These are phyloP conservation scores for Metarhizium rileyi DNA, from an alignment of 2,329 filamentous ascomycete genomes.

Conservation along the genomic window DNA sequence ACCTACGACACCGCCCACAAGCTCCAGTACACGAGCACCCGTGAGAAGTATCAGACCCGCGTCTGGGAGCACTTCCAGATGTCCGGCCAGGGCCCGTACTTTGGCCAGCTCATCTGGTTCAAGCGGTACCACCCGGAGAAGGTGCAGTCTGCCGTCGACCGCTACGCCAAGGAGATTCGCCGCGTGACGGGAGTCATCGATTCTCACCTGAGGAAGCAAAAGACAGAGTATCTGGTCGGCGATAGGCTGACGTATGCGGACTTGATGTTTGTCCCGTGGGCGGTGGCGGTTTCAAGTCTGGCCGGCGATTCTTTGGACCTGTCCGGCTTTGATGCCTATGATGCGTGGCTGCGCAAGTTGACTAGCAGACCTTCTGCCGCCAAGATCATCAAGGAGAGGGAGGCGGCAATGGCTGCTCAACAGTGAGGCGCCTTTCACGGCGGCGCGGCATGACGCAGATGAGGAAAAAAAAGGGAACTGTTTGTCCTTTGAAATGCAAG, in stretches of 20 bases:
- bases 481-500: too few relatives aligned
- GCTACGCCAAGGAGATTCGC: slow-evolving; percentile 19
- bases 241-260: slow-evolving; percentile 16
- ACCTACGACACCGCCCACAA: slow-evolving; percentile 12
- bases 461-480: too few relatives aligned
- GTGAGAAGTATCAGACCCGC: slow-evolving; percentile 10
- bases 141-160: slow-evolving; percentile 17
- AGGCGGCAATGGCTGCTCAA: slow-evolving; percentile 2
- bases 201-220: slow-evolving; percentile 12
- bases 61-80: slow-evolving; percentile 14
- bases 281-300: background rate
- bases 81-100: slow-evolving; percentile 21
- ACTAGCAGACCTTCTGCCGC: slow-evolving; percentile 3
- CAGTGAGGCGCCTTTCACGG: background rate
- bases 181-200: slow-evolving; percentile 20
- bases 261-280: slow-evolving; percentile 16
- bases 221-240: slow-evolving; percentile 13
- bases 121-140: slow-evolving; percentile 12
- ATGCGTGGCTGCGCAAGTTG: slow-evolving; percentile 5
- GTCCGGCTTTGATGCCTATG: slow-evolving; percentile 1
- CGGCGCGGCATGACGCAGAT: background rate
- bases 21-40: slow-evolving; percentile 6
- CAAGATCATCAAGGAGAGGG: slow-evolving; percentile 3
- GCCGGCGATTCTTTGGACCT: background rate
- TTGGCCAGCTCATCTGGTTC: slow-evolving; percentile 17